Evolutionary conservation across 345 rosid species (phyloP).

Genomic region (Dovyalis caffra): DNA sequence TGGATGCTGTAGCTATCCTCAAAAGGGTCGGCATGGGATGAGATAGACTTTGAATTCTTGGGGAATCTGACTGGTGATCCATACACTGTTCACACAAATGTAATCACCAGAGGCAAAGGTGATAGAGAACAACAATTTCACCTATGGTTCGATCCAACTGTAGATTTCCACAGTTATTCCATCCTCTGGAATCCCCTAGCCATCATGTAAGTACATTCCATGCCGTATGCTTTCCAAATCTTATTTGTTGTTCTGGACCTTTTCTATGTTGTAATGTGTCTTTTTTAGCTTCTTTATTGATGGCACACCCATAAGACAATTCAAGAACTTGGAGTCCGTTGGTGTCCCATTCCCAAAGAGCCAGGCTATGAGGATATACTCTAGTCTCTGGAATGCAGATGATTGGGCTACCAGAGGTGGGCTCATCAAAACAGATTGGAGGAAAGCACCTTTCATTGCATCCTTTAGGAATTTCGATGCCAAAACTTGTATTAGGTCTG

Average conservation of each 20-base stretch:
- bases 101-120: conserved; percentile 57
- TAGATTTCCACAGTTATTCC: conserved; percentile 64
- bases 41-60: conserved; percentile 69
- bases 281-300: conserved; percentile 20
- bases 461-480: conserved; percentile 45
- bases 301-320: conserved; percentile 61
- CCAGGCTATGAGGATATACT: conserved; percentile 59
- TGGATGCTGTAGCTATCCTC: conserved; percentile 41
- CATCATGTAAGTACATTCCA: conserved; percentile 43
- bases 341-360: conserved; percentile 56
- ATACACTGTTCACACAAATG: conserved; percentile 62
- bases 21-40: conserved; percentile 60
- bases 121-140: conserved; percentile 62
- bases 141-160: conserved; percentile 69
- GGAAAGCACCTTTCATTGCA: conserved; percentile 59
- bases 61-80: conserved; percentile 63
- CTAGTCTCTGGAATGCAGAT: conserved; percentile 65
- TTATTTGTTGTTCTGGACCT: too few relatives aligned
- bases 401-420: conserved; percentile 84
- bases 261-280: neutral
- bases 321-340: conserved; percentile 51
- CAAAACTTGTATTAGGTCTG: conserved; percentile 49
- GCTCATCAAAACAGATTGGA: conserved; percentile 61
- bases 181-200: conserved; percentile 58
- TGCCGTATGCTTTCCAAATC: too few relatives aligned